Percentiles rank a stretch among this genome's conserved stretches.
Conservation (phyloP, 495 filamentous ascomycete species). For the Astrothelium subdiscretum region DNA sequence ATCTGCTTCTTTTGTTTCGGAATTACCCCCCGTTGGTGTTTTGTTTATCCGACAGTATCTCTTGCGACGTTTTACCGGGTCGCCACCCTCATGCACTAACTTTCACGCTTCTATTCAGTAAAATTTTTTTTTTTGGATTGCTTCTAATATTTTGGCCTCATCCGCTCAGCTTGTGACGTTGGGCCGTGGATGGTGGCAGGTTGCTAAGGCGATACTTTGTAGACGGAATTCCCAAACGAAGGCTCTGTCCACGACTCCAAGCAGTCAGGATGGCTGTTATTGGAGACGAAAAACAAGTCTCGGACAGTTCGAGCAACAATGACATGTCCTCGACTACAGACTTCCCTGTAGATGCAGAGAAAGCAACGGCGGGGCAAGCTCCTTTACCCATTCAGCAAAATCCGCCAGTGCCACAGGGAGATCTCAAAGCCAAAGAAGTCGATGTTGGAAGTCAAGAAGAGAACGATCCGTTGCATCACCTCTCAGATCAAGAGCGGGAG, state of each 20-base stretch:
- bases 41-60: background rate
- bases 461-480: slow-evolving; percentile 38
- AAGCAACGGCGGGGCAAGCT: slow-evolving; percentile 14
- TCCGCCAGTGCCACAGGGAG: slow-evolving; percentile 21
- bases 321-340: slow-evolving; percentile 8
- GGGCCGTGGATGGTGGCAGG: background rate
- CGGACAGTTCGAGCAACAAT: slow-evolving; percentile 16
- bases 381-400: slow-evolving; percentile 16
- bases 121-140: too few species aligned
- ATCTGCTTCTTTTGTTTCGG: too few species aligned
- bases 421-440: slow-evolving; percentile 41
- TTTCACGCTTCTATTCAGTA: too few species aligned
- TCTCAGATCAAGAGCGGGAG: slow-evolving; percentile 51
- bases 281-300: slow-evolving; percentile 17
- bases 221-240: background rate
- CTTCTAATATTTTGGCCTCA: background rate
- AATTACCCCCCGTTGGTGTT: background rate
- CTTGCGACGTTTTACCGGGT: too few species aligned
- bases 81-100: too few species aligned
- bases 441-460: slow-evolving; percentile 27
- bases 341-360: slow-evolving; percentile 11
- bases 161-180: background rate
- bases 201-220: background rate
- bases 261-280: background rate
- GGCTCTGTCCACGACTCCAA: background rate